phyloP scores from a whole-genome alignment of 2,329 filamentous ascomycete genomes.

The Helicocarpus griseus region DNA sequence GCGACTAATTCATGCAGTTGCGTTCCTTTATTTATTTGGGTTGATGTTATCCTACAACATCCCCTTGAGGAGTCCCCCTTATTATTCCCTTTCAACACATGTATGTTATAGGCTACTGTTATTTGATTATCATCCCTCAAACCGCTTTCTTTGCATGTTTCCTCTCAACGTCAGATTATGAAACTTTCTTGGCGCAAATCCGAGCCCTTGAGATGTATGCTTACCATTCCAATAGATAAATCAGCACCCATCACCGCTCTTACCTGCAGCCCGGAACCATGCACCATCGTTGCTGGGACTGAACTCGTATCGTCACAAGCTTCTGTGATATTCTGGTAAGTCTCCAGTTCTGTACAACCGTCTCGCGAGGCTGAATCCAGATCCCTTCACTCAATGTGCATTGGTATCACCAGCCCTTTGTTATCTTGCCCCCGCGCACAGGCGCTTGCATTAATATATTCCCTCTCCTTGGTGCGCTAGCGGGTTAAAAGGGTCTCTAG shows the following conservation, averaged over 20 bases:
- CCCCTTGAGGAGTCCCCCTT: too few relatives aligned
- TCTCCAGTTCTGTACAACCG: constrained; percentile 15
- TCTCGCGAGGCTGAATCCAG: background rate
- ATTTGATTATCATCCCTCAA: too few relatives aligned
- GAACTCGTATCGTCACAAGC: constrained; percentile 40
- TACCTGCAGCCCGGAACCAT: constrained; percentile 36
- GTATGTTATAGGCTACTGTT: background rate
- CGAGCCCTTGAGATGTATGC: background rate
- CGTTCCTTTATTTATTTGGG: background rate
- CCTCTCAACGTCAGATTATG: background rate
- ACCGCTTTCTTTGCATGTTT: background rate
- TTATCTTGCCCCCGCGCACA: background rate
- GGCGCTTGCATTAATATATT: background rate
- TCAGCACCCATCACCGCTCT: constrained; percentile 45
- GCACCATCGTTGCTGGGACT: constrained; percentile 46
- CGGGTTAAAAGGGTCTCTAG: background rate
- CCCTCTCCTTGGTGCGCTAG: background rate
- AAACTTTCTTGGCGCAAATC: constrained; percentile 4
- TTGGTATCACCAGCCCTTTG: background rate
- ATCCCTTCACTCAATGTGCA: background rate
- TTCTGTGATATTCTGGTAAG: constrained; percentile 35
- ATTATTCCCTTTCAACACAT: background rate
- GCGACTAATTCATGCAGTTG: too few relatives aligned
- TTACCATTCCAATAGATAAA: constrained; percentile 28
- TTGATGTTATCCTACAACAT: too few relatives aligned